phyloP scores from a whole-genome alignment of 345 rosid genomes.

The Zanthoxylum bungeanum region DNA sequence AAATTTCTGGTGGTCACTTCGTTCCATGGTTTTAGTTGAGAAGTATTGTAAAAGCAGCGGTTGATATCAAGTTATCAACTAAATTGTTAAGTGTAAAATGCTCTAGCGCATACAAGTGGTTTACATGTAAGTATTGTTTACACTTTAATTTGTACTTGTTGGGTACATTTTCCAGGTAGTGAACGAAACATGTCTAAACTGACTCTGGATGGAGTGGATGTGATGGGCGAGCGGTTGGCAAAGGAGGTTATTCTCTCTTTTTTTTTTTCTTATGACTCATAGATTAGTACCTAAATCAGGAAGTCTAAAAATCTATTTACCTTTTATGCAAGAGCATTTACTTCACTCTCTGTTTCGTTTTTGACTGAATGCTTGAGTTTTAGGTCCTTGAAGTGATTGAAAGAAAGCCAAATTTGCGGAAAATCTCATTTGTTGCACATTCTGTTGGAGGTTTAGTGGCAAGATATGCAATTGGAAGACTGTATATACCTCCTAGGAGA shows the following conservation, averaged over 20 bases:
- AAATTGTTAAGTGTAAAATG: background rate
- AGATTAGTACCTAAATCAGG: background rate
- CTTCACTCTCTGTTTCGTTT: background rate
- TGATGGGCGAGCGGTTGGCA: slow-evolving; percentile 94
- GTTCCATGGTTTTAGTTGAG: background rate
- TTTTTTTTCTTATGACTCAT: background rate
- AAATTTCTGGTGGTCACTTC: background rate
- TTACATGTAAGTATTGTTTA: background rate
- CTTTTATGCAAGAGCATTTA: background rate
- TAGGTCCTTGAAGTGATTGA: slow-evolving; percentile 80
- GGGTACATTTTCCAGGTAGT: slow-evolving; percentile 54
- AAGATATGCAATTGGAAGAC: slow-evolving; percentile 87
- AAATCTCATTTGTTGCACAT: slow-evolving; percentile 92
- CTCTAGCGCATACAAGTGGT: background rate
- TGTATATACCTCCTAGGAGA: slow-evolving; percentile 54
- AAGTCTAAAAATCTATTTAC: background rate
- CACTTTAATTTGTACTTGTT: background rate
- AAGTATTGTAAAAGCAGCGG: background rate
- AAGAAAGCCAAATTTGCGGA: slow-evolving; percentile 54
- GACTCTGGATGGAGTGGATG: slow-evolving; percentile 91
- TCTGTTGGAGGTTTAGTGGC: slow-evolving; percentile 91
- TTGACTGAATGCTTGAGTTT: slow-evolving; percentile 15
- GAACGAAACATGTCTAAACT: slow-evolving; percentile 58
- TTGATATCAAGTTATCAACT: background rate
- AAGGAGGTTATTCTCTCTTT: slow-evolving; percentile 55